Evolutionary conservation across 805 yeast species (phyloP).

Genomic region (Kodamaea nitidulidarum): DNA sequence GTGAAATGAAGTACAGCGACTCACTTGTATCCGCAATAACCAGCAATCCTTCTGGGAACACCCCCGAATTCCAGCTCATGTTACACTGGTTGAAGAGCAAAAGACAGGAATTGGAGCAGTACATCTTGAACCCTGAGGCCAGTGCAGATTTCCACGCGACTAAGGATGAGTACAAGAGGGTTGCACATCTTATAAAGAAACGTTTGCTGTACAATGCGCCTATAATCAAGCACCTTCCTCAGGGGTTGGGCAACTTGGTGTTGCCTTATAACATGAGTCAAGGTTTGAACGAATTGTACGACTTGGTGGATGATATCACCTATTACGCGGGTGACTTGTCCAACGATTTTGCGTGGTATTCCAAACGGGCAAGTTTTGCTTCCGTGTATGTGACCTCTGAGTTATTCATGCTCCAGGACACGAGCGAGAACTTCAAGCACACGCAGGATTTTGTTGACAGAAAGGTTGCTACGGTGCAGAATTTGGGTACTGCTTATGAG

Average conservation of each 20-base stretch:
- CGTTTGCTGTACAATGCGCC: conserved; percentile 53
- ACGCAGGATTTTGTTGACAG: conserved; percentile 65
- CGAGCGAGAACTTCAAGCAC: conserved; percentile 47
- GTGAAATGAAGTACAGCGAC: conserved; percentile 50
- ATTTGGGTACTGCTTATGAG: conserved; percentile 56
- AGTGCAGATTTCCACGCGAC: conserved; percentile 21
- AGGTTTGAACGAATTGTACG: conserved; percentile 66
- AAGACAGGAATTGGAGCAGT: conserved; percentile 32
- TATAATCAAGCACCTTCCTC: conserved; percentile 38
- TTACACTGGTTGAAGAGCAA: conserved; percentile 45
- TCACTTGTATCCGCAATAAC: conserved; percentile 41
- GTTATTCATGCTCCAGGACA: conserved; percentile 75
- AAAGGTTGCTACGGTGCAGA: conserved; percentile 50
- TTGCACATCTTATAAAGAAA: conserved; percentile 42
- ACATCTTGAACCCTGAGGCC: conserved; percentile 24
- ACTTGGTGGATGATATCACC: conserved; percentile 78
- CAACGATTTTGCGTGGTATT: conserved; percentile 87
- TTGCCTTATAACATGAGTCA: conserved; percentile 56
- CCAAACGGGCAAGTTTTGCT: conserved; percentile 72
- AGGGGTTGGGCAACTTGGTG: conserved; percentile 58
- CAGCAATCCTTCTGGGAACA: conserved; percentile 34
- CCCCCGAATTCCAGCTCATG: conserved; percentile 55
- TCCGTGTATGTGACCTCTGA: conserved; percentile 73
- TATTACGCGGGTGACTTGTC: conserved; percentile 75
- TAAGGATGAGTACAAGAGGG: conserved; percentile 37